Conservation (phyloP, 495 filamentous ascomycete species). For the Penicillium desertorum region DNA sequence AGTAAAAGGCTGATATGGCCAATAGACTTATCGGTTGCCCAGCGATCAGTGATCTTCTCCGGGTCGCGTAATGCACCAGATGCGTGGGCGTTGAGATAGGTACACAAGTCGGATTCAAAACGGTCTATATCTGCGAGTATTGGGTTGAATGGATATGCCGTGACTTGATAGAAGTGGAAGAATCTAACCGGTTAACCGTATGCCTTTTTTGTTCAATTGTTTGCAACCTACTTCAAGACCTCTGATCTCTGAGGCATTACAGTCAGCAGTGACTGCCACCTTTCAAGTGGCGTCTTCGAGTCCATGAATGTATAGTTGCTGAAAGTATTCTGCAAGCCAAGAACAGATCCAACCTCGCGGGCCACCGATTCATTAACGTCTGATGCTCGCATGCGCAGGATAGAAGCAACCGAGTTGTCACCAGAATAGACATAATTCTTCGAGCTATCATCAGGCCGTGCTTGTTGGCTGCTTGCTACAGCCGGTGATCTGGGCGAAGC, state of each 20-base stretch:
- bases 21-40: slow-evolving; percentile 35
- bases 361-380: slow-evolving; percentile 51
- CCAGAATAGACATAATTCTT: slow-evolving; percentile 45
- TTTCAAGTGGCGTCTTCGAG: slow-evolving; percentile 28
- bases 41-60: slow-evolving; percentile 27
- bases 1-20: slow-evolving; percentile 46
- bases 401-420: slow-evolving; percentile 39
- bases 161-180: slow-evolving; percentile 50
- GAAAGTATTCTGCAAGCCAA: slow-evolving; percentile 71
- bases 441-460: slow-evolving; percentile 24
- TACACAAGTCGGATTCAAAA: slow-evolving; percentile 47
- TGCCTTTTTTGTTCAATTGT: too few relatives aligned
- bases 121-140: slow-evolving; percentile 48
- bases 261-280: slow-evolving; percentile 30
- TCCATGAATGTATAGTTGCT: slow-evolving; percentile 66
- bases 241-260: slow-evolving; percentile 34
- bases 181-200: slow-evolving; percentile 23
- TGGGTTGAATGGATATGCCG: slow-evolving; percentile 53
- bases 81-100: slow-evolving; percentile 45
- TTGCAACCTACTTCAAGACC: slow-evolving; percentile 33
- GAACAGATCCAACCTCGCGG: slow-evolving; percentile 43
- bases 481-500: too few relatives aligned
- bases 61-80: slow-evolving; percentile 25
- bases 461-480: too few relatives aligned
- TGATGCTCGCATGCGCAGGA: slow-evolving; percentile 48